These are phyloP conservation scores for Metschnikowia lachancei DNA, from an alignment of 805 yeast species.

Conservation along the genomic window DNA sequence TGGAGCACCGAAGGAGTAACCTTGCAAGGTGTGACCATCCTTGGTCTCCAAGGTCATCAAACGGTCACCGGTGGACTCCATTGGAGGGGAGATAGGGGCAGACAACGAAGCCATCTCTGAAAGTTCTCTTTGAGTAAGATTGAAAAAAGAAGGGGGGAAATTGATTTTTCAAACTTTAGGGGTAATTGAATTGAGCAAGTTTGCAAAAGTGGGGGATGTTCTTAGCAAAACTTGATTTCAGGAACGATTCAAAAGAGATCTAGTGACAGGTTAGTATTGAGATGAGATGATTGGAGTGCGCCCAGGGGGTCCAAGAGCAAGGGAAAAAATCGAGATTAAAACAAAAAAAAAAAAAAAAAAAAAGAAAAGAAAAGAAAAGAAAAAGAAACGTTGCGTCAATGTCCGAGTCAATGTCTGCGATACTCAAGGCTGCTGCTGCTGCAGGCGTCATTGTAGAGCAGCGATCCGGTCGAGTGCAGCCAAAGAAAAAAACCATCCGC, in stretches of 20 bases:
- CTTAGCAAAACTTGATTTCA: conserved; percentile 11
- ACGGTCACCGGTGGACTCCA: conserved; percentile 78
- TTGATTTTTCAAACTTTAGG: conserved; percentile 1
- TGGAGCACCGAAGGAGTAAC: conserved; percentile 96
- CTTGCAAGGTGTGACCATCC: conserved; percentile 83
- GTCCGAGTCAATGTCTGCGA: too few species aligned
- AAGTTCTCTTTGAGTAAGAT: conserved; percentile 7
- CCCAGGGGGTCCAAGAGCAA: too few species aligned
- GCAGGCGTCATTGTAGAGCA: too few species aligned
- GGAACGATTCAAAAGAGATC: conserved; percentile 11
- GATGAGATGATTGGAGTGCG: conserved; percentile 6
- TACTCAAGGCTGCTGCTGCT: too few species aligned
- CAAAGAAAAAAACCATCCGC: too few species aligned
- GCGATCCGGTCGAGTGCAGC: too few species aligned
- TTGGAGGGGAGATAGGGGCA: conserved; percentile 86
- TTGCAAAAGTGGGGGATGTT: conserved; percentile 11
- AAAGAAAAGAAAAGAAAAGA: too few species aligned
- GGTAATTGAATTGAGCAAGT: conserved; percentile 8
- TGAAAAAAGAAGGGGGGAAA: conserved; percentile 7
- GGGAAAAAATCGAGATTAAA: too few species aligned
- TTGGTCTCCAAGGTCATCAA: conserved; percentile 85
- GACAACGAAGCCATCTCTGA: conserved; percentile 47
- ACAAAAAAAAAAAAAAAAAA: too few species aligned
- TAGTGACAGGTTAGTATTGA: conserved; percentile 11
- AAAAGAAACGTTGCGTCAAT: too few species aligned